Evolutionary conservation across 2,329 filamentous ascomycete genomes (phyloP).

Genomic region (Cladosporium sp.): DNA sequence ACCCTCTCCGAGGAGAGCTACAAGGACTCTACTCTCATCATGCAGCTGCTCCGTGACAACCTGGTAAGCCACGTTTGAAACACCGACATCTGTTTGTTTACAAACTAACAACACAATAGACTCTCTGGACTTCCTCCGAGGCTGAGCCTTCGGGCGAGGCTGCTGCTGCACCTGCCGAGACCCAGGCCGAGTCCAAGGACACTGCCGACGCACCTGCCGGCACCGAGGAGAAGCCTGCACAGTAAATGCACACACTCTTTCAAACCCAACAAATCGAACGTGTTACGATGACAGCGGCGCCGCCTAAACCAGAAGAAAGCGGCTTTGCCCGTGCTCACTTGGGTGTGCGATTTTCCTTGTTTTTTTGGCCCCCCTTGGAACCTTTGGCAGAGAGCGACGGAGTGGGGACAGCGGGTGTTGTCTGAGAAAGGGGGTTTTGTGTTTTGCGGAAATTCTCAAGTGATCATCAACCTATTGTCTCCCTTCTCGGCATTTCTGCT

Average conservation of each 20-base stretch:
- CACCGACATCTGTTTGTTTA: background rate
- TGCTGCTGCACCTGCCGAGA: constrained; percentile 37
- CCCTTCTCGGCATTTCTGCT: background rate
- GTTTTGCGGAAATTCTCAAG: constrained; percentile 12
- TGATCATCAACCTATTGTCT: constrained; percentile 10
- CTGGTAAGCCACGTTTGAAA: constrained; percentile 52
- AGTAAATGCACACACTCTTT: constrained; percentile 27
- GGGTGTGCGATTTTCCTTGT: constrained; percentile 10
- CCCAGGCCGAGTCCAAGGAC: constrained; percentile 50
- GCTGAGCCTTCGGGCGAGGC: constrained; percentile 68
- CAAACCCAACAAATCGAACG: constrained; percentile 1
- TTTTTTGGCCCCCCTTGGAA: constrained; percentile 7
- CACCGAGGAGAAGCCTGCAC: constrained; percentile 44
- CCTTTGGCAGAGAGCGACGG: constrained; percentile 11
- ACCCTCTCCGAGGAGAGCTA: constrained; percentile 98
- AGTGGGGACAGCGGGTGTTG: constrained; percentile 3
- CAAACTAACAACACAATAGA: constrained; percentile 54
- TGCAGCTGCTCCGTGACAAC: constrained; percentile 98
- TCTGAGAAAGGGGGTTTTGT: constrained; percentile 7
- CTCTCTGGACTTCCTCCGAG: constrained; percentile 98
- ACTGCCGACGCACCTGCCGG: constrained; percentile 56
- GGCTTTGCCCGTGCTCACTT: background rate
- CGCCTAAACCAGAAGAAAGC: constrained; percentile 1
- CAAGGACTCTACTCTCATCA: constrained; percentile 98
- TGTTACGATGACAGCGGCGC: constrained; percentile 12